These are phyloP conservation scores for Ephemerocybe angulata DNA, from an alignment of 768 basidiomycete species.

Conservation along the genomic window DNA sequence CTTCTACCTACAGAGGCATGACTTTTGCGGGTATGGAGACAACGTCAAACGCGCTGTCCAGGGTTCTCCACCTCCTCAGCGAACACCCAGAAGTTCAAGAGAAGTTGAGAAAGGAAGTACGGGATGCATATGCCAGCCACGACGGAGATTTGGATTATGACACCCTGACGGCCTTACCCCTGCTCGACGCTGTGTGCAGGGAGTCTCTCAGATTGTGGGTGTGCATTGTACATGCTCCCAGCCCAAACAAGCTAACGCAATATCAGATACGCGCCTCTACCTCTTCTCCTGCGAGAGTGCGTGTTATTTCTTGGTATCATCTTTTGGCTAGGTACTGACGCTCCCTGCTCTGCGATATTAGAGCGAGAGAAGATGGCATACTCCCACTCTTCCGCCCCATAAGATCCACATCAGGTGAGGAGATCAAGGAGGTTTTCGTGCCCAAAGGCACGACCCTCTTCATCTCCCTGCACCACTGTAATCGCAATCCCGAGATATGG, in stretches of 20 bases:
- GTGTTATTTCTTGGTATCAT: constrained; percentile 4
- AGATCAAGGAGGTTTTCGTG: constrained; percentile 33
- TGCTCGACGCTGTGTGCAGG: constrained; percentile 20
- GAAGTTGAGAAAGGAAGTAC: constrained; percentile 38
- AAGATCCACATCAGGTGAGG: constrained; percentile 30
- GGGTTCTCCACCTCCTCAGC: constrained; percentile 34
- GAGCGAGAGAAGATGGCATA: constrained; percentile 33
- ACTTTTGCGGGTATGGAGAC: constrained; percentile 27
- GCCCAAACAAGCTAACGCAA: no score
- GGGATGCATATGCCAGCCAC: constrained; percentile 16
- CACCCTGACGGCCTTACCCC: constrained; percentile 16
- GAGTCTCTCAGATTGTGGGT: constrained; percentile 38
- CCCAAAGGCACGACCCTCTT: constrained; percentile 36
- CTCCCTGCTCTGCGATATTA: constrained; percentile 17
- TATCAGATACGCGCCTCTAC: constrained; percentile 18
- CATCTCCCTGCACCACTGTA: constrained; percentile 31
- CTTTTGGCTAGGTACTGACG: neutral
- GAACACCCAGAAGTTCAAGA: constrained; percentile 33
- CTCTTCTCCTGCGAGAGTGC: constrained; percentile 10
- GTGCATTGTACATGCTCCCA: no score
- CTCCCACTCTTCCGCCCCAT: constrained; percentile 41
- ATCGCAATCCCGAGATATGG: constrained; percentile 29
- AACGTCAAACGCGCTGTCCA: constrained; percentile 34
- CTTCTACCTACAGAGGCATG: constrained; percentile 27
- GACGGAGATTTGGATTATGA: constrained; percentile 18